Conservation (phyloP, 1,284 basidiomycete genomes). For the Papiliotrema nemorosa region DNA sequence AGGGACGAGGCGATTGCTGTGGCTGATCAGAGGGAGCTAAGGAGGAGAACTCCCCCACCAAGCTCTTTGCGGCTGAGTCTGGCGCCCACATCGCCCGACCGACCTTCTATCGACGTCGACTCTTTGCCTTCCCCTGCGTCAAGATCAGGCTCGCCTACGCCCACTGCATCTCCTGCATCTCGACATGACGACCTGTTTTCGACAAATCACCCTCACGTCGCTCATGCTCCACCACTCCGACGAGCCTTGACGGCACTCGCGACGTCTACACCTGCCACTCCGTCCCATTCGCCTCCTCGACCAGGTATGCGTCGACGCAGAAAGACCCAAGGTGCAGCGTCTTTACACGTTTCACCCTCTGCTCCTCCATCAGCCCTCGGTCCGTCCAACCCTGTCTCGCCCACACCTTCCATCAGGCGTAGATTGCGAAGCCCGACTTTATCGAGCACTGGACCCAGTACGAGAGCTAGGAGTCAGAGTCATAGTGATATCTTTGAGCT, state of each 20-base stretch:
- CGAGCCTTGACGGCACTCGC: slow-evolving; percentile 9
- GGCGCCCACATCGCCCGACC: not conserved
- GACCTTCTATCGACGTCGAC: slow-evolving; percentile 22
- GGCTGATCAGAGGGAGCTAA: not conserved
- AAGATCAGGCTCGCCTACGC: slow-evolving; percentile 12
- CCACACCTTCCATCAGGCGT: slow-evolving; percentile 27
- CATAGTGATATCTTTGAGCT: slow-evolving; percentile 15
- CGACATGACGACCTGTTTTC: not conserved
- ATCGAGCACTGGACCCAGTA: slow-evolving; percentile 15
- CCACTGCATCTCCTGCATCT: slow-evolving; percentile 2
- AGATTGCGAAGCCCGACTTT: slow-evolving; percentile 28
- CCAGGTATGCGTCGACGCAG: slow-evolving; percentile 6
- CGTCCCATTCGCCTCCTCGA: not conserved
- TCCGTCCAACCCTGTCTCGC: slow-evolving; percentile 25
- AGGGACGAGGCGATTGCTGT: slow-evolving; percentile 6
- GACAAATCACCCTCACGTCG: not conserved
- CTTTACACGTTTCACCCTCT: slow-evolving; percentile 22
- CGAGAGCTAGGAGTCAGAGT: slow-evolving; percentile 35
- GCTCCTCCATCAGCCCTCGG: slow-evolving; percentile 9
- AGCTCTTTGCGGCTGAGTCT: slow-evolving; percentile 4
- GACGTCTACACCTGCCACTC: not conserved
- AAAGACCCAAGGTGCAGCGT: slow-evolving; percentile 12
- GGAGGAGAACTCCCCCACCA: not conserved
- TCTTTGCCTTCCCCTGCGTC: slow-evolving; percentile 11
- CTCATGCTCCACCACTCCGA: slow-evolving; percentile 8